A percentile compares a stretch with the other conserved stretches of the same genome.
These are phyloP conservation scores for Suhomyces pyralidae DNA, from an alignment of 805 yeast genomes.

Conservation along the genomic window DNA sequence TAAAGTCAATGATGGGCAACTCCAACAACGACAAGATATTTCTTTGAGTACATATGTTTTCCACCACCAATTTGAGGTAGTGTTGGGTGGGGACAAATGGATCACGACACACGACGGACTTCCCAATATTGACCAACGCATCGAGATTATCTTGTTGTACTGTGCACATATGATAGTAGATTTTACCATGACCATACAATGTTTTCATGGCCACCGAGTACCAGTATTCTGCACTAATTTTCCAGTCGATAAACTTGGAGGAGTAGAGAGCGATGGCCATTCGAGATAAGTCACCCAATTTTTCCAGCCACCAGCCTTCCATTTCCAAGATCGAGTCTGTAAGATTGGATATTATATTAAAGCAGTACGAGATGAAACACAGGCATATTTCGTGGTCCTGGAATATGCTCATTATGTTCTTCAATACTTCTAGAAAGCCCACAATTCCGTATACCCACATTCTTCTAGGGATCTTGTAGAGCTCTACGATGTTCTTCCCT, in stretches of 20 bases:
- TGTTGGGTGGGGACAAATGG: conserved; percentile 83
- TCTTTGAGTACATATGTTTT: conserved; percentile 67
- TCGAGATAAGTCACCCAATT: conserved; percentile 79
- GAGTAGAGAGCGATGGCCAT: conserved; percentile 86
- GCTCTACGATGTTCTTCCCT: conserved; percentile 72
- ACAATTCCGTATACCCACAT: conserved; percentile 87
- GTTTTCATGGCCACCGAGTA: conserved; percentile 69
- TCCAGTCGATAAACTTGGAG: conserved; percentile 82
- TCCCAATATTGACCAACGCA: conserved; percentile 77
- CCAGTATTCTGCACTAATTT: conserved; percentile 79
- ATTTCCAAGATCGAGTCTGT: conserved; percentile 55
- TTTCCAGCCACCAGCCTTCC: conserved; percentile 80
- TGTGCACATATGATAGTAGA: conserved; percentile 84
- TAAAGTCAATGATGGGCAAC: conserved; percentile 58
- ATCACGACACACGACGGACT: conserved; percentile 74
- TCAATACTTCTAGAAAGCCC: conserved; percentile 72
- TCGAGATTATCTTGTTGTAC: conserved; percentile 76
- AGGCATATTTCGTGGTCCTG: conserved; percentile 77
- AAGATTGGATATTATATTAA: conserved; percentile 53
- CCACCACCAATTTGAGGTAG: conserved; percentile 73
- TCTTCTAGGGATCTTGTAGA: conserved; percentile 73
- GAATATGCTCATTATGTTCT: conserved; percentile 68
- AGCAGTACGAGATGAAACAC: conserved; percentile 70
- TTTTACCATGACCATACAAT: conserved; percentile 79
- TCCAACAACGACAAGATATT: conserved; percentile 58